Evolutionary conservation across 1,139 yeast species (phyloP).

Genomic region (Nakaseomyces uthaithaninus): DNA sequence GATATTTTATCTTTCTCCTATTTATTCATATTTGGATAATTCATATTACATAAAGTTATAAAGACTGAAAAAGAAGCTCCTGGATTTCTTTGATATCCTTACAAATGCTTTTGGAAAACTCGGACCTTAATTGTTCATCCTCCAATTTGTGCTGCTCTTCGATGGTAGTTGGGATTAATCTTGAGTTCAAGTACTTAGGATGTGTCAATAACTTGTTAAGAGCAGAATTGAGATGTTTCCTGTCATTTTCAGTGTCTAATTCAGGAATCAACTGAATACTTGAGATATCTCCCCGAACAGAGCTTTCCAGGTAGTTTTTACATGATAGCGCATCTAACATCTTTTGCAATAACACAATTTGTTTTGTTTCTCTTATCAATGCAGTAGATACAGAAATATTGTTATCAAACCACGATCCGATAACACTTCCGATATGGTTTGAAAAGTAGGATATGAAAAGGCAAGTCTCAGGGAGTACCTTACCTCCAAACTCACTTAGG

Average conservation of each 20-base stretch:
- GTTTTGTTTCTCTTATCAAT: constrained; percentile 69
- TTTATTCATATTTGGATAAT: no score
- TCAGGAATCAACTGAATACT: constrained; percentile 46
- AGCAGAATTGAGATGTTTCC: constrained; percentile 49
- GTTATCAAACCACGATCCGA: constrained; percentile 63
- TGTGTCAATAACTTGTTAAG: constrained; percentile 70
- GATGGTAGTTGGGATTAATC: constrained; percentile 52
- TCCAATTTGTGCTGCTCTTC: constrained; percentile 56
- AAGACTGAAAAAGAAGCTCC: constrained; percentile 31
- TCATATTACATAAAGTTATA: not conserved
- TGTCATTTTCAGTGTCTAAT: constrained; percentile 48
- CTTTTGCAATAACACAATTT: constrained; percentile 59
- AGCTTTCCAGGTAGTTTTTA: constrained; percentile 37
- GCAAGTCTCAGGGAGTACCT: constrained; percentile 57
- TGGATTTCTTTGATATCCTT: constrained; percentile 51
- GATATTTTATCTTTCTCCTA: no score
- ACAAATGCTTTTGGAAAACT: constrained; percentile 43
- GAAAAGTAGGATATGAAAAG: constrained; percentile 56
- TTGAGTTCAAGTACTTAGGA: constrained; percentile 70
- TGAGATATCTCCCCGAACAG: constrained; percentile 18
- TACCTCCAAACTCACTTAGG: constrained; percentile 54
- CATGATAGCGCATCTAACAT: constrained; percentile 40
- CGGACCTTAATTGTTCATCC: constrained; percentile 37
- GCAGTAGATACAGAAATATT: constrained; percentile 56
- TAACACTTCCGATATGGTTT: constrained; percentile 55